phyloP scores from a whole-genome alignment of 768 basidiomycete genomes.

The Leccinum broughii region DNA sequence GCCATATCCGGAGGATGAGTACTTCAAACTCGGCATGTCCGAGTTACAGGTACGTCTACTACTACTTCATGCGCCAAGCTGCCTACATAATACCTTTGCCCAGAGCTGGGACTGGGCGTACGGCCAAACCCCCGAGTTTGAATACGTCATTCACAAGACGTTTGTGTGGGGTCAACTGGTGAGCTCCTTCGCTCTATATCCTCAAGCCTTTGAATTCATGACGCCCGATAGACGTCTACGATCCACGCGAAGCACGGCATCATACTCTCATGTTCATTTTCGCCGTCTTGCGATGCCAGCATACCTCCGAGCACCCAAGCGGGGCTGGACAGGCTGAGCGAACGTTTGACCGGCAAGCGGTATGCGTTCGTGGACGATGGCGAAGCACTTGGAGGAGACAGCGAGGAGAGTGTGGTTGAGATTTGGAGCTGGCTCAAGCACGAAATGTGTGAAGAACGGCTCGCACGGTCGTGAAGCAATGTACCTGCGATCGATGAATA shows the following conservation, averaged over 20 bases:
- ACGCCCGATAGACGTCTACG: slow-evolving; percentile 37
- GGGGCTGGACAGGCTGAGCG: slow-evolving; percentile 16
- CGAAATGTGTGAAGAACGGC: slow-evolving; percentile 17
- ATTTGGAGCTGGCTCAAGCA: slow-evolving; percentile 29
- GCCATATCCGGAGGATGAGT: slow-evolving; percentile 46
- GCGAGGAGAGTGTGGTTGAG: slow-evolving; percentile 10
- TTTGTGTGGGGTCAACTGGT: slow-evolving; percentile 58
- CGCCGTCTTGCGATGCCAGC: background rate
- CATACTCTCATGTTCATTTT: slow-evolving; percentile 27
- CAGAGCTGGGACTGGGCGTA: slow-evolving; percentile 94
- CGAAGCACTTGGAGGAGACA: slow-evolving; percentile 1
- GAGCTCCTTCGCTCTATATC: slow-evolving; percentile 16
- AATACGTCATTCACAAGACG: slow-evolving; percentile 48
- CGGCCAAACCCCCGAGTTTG: slow-evolving; percentile 94
- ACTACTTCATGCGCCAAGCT: background rate
- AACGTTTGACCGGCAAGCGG: slow-evolving; percentile 33
- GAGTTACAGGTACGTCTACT: slow-evolving; percentile 64
- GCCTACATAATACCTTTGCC: background rate
- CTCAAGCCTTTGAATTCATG: background rate
- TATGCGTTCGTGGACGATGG: slow-evolving; percentile 41
- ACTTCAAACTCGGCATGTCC: slow-evolving; percentile 66
- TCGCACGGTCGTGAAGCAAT: too few species aligned
- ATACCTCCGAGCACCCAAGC: background rate
- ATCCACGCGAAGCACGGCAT: slow-evolving; percentile 67
- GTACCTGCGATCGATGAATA: slow-evolving; percentile 21